Base-by-base conservation (phyloP, 352 stramenopile species). In the Globisporangium paddicum region DNA sequence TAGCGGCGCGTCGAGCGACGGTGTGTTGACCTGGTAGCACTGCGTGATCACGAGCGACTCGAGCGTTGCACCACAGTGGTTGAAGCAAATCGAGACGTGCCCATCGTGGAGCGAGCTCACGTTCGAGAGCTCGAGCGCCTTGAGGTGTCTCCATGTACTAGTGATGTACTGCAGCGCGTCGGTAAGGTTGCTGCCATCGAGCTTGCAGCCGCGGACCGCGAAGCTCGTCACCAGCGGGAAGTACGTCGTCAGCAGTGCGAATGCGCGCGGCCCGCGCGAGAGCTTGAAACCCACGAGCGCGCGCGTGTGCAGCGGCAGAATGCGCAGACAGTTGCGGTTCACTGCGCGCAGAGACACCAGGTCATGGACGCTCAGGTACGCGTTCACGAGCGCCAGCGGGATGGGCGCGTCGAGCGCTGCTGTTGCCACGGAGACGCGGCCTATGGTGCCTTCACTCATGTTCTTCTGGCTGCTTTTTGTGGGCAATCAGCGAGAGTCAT, bases 21-120 rank as follows among this genome's bases (percentile, higher is more conserved):
- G 82, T 13, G 73, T 64, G 55, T 78, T 73, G 56, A 92, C 58
- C 44, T 87, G 69, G 58, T 79, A 83, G 58, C 82, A 92, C 54
- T 89, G 66, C 1, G 61, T 48, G 60, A 90, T 66, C 11, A 55
- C 59, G 35, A 92, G 55, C 41, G 59, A 68, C 53, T 77, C 72
- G 32, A 92, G 78, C 37, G 60, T 64, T 8, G 62, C 6, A 14
- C 28, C 18, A 35, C 54, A 72, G 32, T 78, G 55, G 46, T 80
- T 52, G 16, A 73, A 68, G 37, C 71, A 48, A 0, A 84, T 59
- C 21, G 68, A 60, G 40, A 90, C 26, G 37, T 77, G 69, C 16
- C 66, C 76, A 49, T 84, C 79, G 21, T 62, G 72, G 28, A 86
- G 65, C 26, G 77, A 66, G 42, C 62, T 74, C n/a, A 92, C 68